Conservation (phyloP, 306 rosid species). For the Lablab purpureus region DNA sequence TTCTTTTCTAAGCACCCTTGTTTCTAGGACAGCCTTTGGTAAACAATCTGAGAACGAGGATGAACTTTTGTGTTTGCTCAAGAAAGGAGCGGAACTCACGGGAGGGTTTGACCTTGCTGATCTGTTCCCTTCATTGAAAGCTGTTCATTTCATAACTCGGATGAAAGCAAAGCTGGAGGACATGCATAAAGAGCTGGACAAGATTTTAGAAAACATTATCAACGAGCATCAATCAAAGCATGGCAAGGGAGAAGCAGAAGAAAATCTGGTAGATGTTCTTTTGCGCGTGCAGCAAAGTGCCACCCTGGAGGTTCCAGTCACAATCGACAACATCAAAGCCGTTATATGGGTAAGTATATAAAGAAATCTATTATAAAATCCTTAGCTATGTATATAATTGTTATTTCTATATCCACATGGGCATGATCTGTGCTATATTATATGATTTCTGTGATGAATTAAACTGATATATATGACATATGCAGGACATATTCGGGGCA, state of each 20-base stretch:
- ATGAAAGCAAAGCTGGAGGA: slow-evolving; percentile 38
- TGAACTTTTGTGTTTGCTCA: slow-evolving; percentile 5
- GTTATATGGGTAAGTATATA: slow-evolving; percentile 49
- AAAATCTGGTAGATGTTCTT: slow-evolving; percentile 49
- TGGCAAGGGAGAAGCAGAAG: slow-evolving; percentile 10
- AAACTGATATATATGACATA: too few species aligned
- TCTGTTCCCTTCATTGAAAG: slow-evolving; percentile 46
- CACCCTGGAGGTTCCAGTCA: slow-evolving; percentile 40
- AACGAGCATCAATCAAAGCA: slow-evolving; percentile 30
- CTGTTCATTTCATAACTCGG: slow-evolving; percentile 39
- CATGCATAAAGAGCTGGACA: slow-evolving; percentile 36
- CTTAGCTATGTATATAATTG: neutral
- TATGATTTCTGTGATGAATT: neutral
- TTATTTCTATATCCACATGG: neutral
- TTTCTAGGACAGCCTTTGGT: slow-evolving; percentile 48
- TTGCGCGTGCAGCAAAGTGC: slow-evolving; percentile 37
- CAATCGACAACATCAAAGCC: slow-evolving; percentile 50
- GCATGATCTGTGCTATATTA: neutral
- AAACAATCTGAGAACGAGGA: slow-evolving; percentile 32
- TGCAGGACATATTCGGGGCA: slow-evolving; percentile 47
- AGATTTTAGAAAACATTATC: slow-evolving; percentile 38
- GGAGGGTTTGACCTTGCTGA: slow-evolving; percentile 51
- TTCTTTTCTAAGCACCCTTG: neutral
- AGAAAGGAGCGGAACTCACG: neutral
- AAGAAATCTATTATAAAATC: neutral